Evolutionary conservation across 2,329 filamentous ascomycete species (phyloP).

Genomic region (Aspergillus jensenii): DNA sequence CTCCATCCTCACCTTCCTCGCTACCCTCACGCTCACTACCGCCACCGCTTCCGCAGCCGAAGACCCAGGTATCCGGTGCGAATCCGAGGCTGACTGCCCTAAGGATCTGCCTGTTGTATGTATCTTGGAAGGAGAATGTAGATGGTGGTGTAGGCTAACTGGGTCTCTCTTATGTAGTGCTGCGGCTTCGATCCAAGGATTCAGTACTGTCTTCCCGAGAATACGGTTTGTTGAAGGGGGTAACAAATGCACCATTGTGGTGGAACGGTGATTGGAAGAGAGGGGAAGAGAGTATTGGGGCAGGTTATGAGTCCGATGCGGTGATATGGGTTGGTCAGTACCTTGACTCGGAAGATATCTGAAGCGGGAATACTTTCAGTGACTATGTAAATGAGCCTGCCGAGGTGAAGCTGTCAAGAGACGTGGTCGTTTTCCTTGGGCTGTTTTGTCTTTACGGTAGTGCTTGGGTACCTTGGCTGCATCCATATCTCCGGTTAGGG

Average conservation of each 20-base stretch:
- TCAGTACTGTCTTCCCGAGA: constrained; percentile 58
- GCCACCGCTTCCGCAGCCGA: background rate
- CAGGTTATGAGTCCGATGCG: no score
- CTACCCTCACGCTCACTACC: background rate
- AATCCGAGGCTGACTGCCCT: constrained; percentile 1
- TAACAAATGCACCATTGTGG: background rate
- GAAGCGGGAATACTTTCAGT: no score
- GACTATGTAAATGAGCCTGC: no score
- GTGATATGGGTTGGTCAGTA: no score
- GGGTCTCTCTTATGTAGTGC: background rate
- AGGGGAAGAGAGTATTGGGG: no score
- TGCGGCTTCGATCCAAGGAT: constrained; percentile 7
- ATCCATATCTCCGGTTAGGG: no score
- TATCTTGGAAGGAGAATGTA: background rate
- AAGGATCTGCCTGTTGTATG: constrained; percentile 1
- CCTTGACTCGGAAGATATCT: no score
- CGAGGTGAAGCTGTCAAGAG: no score
- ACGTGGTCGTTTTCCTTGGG: no score
- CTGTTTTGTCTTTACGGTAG: no score
- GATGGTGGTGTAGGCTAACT: background rate
- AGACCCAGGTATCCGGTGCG: background rate
- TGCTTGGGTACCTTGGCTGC: no score
- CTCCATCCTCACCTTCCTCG: background rate
- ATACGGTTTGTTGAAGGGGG: background rate
- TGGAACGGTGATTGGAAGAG: no score